Base-by-base conservation (phyloP, 768 basidiomycete genomes). In the Fomitopsis serialis region DNA sequence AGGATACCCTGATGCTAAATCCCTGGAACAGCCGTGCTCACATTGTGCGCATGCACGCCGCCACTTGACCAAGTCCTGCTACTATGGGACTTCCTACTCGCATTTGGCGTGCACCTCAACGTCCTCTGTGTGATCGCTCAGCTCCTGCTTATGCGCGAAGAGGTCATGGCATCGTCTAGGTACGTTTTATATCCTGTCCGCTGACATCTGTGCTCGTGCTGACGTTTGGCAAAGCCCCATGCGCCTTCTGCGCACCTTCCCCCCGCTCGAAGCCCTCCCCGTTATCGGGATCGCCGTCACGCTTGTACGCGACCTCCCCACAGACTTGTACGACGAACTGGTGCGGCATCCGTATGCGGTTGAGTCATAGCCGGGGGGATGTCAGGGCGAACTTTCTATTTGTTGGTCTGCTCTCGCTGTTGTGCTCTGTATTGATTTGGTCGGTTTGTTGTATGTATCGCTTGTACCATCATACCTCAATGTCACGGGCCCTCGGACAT, bases 111-210 rank as follows among this genome's bases (percentile, higher is more conserved):
- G 22, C 97, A 98, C 64, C 77, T 99, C 19, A 99, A 99, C 63
- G 87, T 99, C 11, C 76, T 99, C 15, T 98, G 95, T 64, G 94
- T 98, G 2, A 98, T 98, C 55, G 96, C 97, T 7, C 97, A 98
- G 63, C 72, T 99, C 3, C 67, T 95, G 3, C 79, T 96, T 11
- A 96, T 98, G 70, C 78, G 93, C 54, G 87, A 91, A 43, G 90
- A 93, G 44, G 81, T 99, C 45, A 92, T 99, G 85, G 76, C 72
- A 47, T 92, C 88, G 1, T 75, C 85, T 2, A 93, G 92, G 96
- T 95, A 53, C 40, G 80, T 42, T 19, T 6, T 9, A 22, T 21
- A 24, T n/a, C 3, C 25, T 25, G 1, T 35, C 29, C 29, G 36
- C 62, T 58, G n/a, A 25, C 8, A 36, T 47, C 24, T n/a, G 17